phyloP scores from a whole-genome alignment of 2,329 filamentous ascomycete genomes.

The Pestalotiopsis sp. region DNA sequence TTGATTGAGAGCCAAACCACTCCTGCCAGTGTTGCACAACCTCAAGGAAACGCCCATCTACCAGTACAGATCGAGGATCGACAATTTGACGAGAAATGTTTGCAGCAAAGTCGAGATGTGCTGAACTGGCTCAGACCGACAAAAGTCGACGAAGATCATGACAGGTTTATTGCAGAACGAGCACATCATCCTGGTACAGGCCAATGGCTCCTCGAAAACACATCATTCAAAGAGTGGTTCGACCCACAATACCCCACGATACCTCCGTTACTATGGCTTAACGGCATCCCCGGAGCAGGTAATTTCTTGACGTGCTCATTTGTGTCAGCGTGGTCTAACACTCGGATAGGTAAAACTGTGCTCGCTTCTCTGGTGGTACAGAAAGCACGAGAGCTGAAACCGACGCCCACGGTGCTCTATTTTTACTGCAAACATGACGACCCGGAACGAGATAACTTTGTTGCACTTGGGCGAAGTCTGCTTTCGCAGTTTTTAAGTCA shows the following conservation, averaged over 20 bases:
- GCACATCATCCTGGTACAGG: conserved; percentile 18
- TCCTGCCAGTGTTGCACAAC: too few relatives aligned
- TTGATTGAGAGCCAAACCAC: conserved; percentile 24
- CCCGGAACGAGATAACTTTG: conserved; percentile 22
- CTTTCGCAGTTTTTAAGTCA: conserved; percentile 16
- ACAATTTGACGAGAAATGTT: not conserved
- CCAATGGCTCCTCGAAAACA: conserved; percentile 20
- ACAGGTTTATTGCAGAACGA: conserved; percentile 4
- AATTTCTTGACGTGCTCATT: too few relatives aligned
- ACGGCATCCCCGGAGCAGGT: conserved; percentile 29
- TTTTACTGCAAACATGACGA: conserved; percentile 33
- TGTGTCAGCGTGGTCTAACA: too few relatives aligned
- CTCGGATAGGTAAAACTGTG: conserved; percentile 30
- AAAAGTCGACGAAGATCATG: not conserved
- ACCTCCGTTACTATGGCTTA: conserved; percentile 23
- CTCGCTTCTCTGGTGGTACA: conserved; percentile 32
- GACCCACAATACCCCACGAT: conserved; percentile 16
- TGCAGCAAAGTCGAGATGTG: not conserved
- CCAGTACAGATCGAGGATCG: too few relatives aligned
- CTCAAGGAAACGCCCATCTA: too few relatives aligned
- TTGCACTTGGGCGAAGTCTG: conserved; percentile 19
- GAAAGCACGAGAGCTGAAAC: conserved; percentile 18
- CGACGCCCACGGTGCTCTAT: conserved; percentile 19
- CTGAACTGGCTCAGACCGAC: not conserved
- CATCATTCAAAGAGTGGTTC: conserved; percentile 20